These are phyloP conservation scores for Rubia yunnanensis DNA, from an alignment of 257 asterid genomes.

Conservation along the genomic window DNA sequence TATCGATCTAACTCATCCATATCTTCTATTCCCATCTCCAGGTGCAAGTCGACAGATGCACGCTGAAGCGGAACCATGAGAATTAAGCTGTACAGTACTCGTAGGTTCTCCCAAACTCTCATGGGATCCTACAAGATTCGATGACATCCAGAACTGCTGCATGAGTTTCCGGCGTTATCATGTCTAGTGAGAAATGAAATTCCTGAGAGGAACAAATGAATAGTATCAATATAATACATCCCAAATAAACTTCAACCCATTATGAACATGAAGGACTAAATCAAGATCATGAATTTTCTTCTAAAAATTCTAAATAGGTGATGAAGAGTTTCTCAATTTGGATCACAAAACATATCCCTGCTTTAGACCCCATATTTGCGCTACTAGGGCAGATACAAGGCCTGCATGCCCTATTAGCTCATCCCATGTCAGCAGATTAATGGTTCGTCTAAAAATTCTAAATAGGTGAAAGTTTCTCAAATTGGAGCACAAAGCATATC, in stretches of 20 bases:
- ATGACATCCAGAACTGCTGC: constrained; percentile 62
- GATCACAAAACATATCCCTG: too few relatives aligned
- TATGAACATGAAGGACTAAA: background rate
- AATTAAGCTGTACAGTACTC: constrained; percentile 10
- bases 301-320: too few relatives aligned
- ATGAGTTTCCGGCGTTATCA: constrained; percentile 77
- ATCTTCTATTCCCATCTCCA: constrained; percentile 4
- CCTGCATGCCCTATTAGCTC: background rate
- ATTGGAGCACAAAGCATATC: background rate
- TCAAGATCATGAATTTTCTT: background rate
- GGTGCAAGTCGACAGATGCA: background rate
- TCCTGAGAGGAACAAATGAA: constrained; percentile 31
- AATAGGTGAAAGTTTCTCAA: background rate
- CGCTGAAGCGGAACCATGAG: background rate
- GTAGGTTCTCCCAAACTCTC: constrained; percentile 20
- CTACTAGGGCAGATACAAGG: background rate
- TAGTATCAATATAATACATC: background rate
- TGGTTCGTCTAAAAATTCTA: background rate
- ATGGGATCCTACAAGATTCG: constrained; percentile 60
- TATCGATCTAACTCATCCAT: constrained; percentile 9
- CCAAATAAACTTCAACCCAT: background rate
- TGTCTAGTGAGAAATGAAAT: constrained; percentile 59
- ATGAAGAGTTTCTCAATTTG: too few relatives aligned
- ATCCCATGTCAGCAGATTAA: background rate
- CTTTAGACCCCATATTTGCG: too few relatives aligned